Evolutionary conservation across 2,329 filamentous ascomycete genomes (phyloP), one percentile per base, ranked within the genome.

Genomic region (Chalara sp.): DNA sequence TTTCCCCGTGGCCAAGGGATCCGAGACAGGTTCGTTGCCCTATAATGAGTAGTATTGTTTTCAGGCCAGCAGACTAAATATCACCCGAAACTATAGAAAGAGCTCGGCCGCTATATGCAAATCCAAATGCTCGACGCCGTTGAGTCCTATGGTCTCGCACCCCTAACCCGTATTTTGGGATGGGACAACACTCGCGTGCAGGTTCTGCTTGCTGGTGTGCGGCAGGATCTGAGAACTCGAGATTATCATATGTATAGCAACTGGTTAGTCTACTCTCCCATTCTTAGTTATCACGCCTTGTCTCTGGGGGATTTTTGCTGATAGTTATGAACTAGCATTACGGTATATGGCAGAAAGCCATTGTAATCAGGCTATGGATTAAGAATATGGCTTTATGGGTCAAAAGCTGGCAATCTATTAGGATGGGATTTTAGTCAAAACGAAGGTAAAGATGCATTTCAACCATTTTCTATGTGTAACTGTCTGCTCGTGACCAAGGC

Each of bases 61-160:
- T 21, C 21, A 21, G 21, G 21, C 21, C 21, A 21, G 21, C 21
- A 21, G 21, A 21, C 21, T 21, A 21, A 21, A 21, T 3, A 21
- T 21, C 21, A 21, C 21, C 21, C 21, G 21, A 21, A 21, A 21
- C 21, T 21, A 3, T 21, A 21, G 39, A 76, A 76, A 61, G 70
- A 70, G 41, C 72, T 76, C 28, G 76, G 75, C 1, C 59, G 72
- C 6, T 74, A 74, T 60, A 75, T 71, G 70, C 68, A 70, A 43
- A 73, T 70, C 8, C 73, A 75, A 46, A 63, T 76, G 44, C 63
- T 72, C 3, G 72, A 76, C 49, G 73, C 72, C 10, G 60, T 76
- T 11, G 74, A 78, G 55, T 73, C 72, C 5, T 75, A 76, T 48
- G 70, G 72, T 8, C 63, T 78, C 28, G 73, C 73, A 2, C 70